Evolutionary conservation across 1,284 basidiomycete genomes (phyloP).

Genomic region (Ceratobasidium sp.): DNA sequence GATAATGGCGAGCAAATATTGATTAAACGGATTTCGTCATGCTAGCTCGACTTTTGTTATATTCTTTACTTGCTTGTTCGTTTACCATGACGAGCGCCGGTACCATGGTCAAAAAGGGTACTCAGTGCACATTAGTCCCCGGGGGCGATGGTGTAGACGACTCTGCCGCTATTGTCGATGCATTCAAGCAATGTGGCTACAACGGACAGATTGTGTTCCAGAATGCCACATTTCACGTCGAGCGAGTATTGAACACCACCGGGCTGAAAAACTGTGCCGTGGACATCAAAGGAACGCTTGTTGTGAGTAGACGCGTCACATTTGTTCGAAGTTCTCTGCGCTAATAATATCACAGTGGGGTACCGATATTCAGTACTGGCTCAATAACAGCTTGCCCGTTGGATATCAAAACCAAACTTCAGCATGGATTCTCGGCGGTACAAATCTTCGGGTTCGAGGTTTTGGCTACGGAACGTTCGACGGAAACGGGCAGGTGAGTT

Average conservation of each 20-base stretch:
- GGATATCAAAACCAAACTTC: conserved; percentile 48
- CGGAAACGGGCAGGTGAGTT: conserved; percentile 46
- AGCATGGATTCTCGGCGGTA: conserved; percentile 45
- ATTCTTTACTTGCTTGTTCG: background rate
- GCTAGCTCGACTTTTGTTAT: background rate
- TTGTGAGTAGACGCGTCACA: conserved; percentile 21
- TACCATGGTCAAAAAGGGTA: background rate
- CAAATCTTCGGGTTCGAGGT: conserved; percentile 46
- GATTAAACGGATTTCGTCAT: conserved; percentile 27
- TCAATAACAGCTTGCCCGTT: conserved; percentile 43
- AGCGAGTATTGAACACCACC: conserved; percentile 36
- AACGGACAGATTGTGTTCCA: conserved; percentile 29
- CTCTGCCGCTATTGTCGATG: conserved; percentile 13
- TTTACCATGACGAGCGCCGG: background rate
- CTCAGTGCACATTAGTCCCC: conserved; percentile 10
- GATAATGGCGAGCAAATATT: no score
- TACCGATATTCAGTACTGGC: conserved; percentile 46
- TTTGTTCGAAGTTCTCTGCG: no score
- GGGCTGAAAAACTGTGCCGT: conserved; percentile 19
- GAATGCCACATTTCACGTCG: conserved; percentile 27
- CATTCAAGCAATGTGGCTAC: conserved; percentile 15
- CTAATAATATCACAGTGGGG: no score
- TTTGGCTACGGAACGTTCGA: conserved; percentile 46
- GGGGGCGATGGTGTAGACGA: conserved; percentile 21
- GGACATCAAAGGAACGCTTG: conserved; percentile 32